Evolutionary conservation across 2,329 filamentous ascomycete species (phyloP), one percentile per base, ranked within the genome.

Genomic region (Bipolaris zeicola): DNA sequence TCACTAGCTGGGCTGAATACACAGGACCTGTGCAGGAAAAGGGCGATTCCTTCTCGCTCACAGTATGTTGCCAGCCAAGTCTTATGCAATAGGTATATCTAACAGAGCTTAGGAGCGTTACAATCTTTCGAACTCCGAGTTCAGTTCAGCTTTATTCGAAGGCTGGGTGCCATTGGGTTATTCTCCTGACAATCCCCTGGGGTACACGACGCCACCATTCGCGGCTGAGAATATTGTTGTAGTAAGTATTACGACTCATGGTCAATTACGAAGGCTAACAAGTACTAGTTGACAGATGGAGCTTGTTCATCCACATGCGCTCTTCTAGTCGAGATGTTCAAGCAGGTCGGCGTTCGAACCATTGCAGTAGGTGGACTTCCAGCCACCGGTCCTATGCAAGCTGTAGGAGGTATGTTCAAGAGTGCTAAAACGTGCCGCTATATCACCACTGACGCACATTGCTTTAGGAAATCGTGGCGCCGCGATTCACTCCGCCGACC

Each of bases 311-410:
- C 83, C 0, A 82, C 85, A 3, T 87, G 85, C 66, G 78, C 82
- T 16, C 66, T 84, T 20, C 83, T 87, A 61, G 72, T 77, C 16
- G 79, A 84, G 39, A 76, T 77, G 5, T 24, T 24, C 39, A 33
- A 39, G 5, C 73, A 77, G 52, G 77, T 75, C 42, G 79, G 80
- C 11, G 81, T 87, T 1, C 80, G 80, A 55, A 82, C 81, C 8
- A 77, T 87, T 37, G 76, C 77, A 3, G 75, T 84, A 36, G 87
- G 87, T 5, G 87, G 87, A 2, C 80, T 82, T 0, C 85, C 86
- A 0, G 68, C 73, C 5, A 65, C 76, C 0, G 73, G 72, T 0
- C 80, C 81, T 0, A 63, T 63, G 55, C 61, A 61, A 58, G 53
- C 61, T 18, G 61, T 49, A 14, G 82, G 85, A 13, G 87, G 87